Conservation (phyloP, 345 rosid genomes). For the Orychophragmus violaceus region DNA sequence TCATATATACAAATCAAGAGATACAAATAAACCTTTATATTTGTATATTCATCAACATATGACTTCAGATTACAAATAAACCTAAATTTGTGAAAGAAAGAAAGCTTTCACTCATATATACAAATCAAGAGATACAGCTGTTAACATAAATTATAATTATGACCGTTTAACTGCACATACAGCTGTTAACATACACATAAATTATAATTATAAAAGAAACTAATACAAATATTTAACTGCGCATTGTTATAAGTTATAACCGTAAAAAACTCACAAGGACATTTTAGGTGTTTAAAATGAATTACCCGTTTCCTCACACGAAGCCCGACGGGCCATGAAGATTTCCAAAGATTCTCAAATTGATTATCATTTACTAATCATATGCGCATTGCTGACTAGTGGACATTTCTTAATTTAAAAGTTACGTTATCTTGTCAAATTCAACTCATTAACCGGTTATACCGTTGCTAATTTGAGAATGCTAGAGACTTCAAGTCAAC, state of each 20-base stretch:
- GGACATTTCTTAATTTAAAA: not conserved
- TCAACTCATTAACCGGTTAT: not conserved
- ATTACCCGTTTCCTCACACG: not conserved
- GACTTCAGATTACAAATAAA: not conserved
- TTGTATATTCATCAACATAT: not conserved
- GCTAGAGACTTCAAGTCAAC: not conserved
- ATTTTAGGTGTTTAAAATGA: too few species aligned
- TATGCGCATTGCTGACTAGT: not conserved
- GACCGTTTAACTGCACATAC: too few species aligned
- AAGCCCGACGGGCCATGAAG: not conserved
- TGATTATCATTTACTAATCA: not conserved
- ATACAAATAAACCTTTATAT: not conserved
- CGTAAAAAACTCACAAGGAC: not conserved
- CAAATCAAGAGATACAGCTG: conserved; percentile 1
- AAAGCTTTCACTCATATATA: not conserved
- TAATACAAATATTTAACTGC: too few species aligned
- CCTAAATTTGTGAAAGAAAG: not conserved
- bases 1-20: not conserved
- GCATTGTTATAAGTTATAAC: too few species aligned
- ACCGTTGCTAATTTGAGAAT: not conserved
- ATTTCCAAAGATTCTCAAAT: not conserved
- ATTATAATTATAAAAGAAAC: too few species aligned
- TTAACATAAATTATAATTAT: not conserved
- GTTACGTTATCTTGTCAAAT: not conserved
- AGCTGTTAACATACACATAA: too few species aligned